These are phyloP conservation scores for Maudiozyma humilis DNA, from an alignment of 1,139 yeast genomes.

Conservation along the genomic window DNA sequence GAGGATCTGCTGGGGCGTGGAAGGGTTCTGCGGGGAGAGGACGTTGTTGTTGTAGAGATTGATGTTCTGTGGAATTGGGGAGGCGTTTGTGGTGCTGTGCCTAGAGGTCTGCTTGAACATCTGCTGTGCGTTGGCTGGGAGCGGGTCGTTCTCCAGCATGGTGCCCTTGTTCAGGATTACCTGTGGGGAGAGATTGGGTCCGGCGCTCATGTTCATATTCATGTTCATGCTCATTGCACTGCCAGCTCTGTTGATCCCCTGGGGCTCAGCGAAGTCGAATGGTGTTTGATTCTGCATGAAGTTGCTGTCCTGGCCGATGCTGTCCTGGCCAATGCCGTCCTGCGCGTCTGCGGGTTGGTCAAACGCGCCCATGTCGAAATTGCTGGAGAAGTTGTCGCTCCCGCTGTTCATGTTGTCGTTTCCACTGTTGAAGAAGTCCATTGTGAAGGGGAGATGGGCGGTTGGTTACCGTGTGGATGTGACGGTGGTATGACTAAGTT, in stretches of 20 bases:
- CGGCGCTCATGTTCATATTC: neutral
- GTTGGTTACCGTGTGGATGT: too few species aligned
- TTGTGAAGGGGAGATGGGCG: conserved; percentile 2
- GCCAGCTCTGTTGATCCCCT: neutral
- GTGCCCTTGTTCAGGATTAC: conserved; percentile 28
- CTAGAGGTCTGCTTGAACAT: conserved; percentile 16
- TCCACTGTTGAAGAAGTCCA: conserved; percentile 15
- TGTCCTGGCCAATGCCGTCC: conserved; percentile 5
- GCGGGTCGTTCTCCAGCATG: conserved; percentile 14
- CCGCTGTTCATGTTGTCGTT: conserved; percentile 5
- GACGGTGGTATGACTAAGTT: too few species aligned
- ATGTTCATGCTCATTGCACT: conserved; percentile 1
- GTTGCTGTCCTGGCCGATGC: neutral
- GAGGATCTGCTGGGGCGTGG: conserved; percentile 21
- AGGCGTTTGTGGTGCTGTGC: neutral
- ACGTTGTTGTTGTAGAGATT: conserved; percentile 1
- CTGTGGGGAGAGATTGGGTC: conserved; percentile 25
- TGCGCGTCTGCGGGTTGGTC: conserved; percentile 4
- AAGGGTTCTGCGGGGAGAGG: conserved; percentile 11
- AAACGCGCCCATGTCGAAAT: conserved; percentile 12
- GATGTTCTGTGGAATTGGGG: conserved; percentile 4
- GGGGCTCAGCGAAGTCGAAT: conserved; percentile 8
- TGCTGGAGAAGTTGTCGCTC: conserved; percentile 7
- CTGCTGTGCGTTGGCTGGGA: conserved; percentile 18
- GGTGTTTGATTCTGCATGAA: conserved; percentile 4